Evolutionary conservation across 2,329 filamentous ascomycete species (phyloP).

Genomic region (Microcyclospora pomicola): DNA sequence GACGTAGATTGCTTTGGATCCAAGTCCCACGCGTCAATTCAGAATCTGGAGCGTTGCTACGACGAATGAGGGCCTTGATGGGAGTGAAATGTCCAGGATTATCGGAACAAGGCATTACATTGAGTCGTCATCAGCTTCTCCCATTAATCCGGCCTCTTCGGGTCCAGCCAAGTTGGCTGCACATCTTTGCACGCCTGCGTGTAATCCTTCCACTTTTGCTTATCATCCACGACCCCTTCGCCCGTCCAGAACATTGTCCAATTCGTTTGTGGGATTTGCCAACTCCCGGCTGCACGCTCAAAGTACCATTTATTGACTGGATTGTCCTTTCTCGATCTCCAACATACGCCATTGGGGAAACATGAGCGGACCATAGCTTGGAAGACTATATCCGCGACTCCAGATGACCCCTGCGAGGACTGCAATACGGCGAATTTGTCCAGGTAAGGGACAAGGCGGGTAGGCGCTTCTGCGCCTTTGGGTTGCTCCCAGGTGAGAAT

Average conservation of each 20-base stretch:
- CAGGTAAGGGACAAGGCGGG: constrained; percentile 73
- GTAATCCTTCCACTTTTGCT: constrained; percentile 34
- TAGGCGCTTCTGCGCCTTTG: constrained; percentile 23
- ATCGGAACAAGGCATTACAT: too few relatives aligned
- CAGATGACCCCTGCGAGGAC: constrained; percentile 65
- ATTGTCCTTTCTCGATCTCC: constrained; percentile 79
- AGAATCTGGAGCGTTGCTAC: too few relatives aligned
- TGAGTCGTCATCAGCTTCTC: too few relatives aligned
- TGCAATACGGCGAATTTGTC: constrained; percentile 95
- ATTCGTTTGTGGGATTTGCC: constrained; percentile 65
- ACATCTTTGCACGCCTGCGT: constrained; percentile 34
- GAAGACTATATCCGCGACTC: constrained; percentile 91
- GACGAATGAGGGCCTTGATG: too few relatives aligned
- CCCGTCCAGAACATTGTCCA: constrained; percentile 99
- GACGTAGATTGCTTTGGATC: too few relatives aligned
- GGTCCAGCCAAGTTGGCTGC: constrained; percentile 36
- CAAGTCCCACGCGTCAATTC: too few relatives aligned
- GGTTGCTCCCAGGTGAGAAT: constrained; percentile 90
- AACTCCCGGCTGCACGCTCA: constrained; percentile 70
- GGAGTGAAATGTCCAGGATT: too few relatives aligned
- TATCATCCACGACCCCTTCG: constrained; percentile 40
- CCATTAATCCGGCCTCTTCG: constrained; percentile 20
- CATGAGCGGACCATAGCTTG: constrained; percentile 86
- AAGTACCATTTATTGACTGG: constrained; percentile 99
- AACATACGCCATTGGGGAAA: constrained; percentile 80